Base-by-base conservation (phyloP, 176 grass and related monocot genomes). In the Metroxylon sagu region DNA sequence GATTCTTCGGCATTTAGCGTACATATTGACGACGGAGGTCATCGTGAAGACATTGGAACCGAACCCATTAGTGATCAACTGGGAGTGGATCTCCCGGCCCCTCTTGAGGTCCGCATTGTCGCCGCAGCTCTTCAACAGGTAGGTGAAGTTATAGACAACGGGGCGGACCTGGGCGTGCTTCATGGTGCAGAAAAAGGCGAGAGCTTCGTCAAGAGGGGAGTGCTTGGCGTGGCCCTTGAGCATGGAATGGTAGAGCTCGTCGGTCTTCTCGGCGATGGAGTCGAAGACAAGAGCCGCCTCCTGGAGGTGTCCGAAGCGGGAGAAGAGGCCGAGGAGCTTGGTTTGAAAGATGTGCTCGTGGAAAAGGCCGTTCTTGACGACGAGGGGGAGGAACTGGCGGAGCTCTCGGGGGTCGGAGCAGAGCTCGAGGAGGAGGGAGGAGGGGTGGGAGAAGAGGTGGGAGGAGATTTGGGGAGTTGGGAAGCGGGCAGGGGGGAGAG, bases 1-100 rank as follows among this genome's bases (percentile, higher is more conserved):
- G 21, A 55, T 55, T 28, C 52, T 31, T 26, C 65, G 65, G 15
- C 65, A 67, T 21, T 67, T 67, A 4, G 65, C 65, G 15, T 54
- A 67, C 65, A 67, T 67, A 18, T 67, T 67, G n/a, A 56, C 52
- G 52, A 67, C 65, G 1, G 65, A 51, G 18, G 65, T 67, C 65
- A 67, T 54, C 17, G 65, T 52, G 52, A 54, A 67, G 51, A 67
- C 65, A 54, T 67, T 31, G 65, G 65, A 67, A 4, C 51, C 26
- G 28, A 67, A 67, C 19, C 28, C 65, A 31, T 39, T 53, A 27
- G 52, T 3, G 28, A 67, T 15, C 65, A 67, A 21, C 65, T 56
- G 65, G 3, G 65, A 29, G 52, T 67, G 65, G 7, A 67, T 67
- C 65, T 54, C 65, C 27, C 51, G 52, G 16, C 51, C 65, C 3